Conservation (phyloP, 495 filamentous ascomycete genomes). For the Talaromyces adpressus region DNA sequence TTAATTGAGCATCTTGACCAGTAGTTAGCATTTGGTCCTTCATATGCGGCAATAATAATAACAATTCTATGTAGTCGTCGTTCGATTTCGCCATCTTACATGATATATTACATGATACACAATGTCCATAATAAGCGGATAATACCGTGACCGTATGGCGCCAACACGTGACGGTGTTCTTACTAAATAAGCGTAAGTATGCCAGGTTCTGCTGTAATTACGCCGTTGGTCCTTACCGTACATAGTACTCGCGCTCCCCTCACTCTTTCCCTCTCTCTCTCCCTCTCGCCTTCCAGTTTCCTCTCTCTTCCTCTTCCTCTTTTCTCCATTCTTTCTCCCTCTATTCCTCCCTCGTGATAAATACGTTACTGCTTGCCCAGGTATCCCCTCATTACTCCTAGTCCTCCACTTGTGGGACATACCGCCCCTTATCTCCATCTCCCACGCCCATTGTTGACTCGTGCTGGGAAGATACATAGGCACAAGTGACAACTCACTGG, state of each 20-base stretch:
- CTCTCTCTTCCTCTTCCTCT: neutral
- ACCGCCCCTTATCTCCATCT: neutral
- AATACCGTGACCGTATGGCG: slow-evolving; percentile 26
- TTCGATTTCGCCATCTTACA: neutral
- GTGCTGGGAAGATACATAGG: neutral
- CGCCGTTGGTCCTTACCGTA: neutral
- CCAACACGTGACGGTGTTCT: slow-evolving; percentile 33
- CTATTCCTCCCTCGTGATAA: neutral
- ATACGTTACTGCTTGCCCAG: neutral
- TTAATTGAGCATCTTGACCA: neutral
- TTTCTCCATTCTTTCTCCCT: neutral
- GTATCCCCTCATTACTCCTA: too few relatives aligned
- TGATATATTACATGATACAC: neutral
- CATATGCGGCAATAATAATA: neutral
- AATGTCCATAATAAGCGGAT: neutral
- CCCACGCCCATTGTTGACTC: neutral
- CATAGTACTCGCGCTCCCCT: neutral
- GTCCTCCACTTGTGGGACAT: too few relatives aligned
- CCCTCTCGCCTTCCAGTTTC: neutral
- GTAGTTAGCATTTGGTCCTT: neutral
- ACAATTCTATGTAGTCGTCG: neutral
- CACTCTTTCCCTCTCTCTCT: neutral
- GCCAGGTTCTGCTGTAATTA: slow-evolving; percentile 1
- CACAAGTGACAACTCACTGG: neutral
- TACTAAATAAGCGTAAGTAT: neutral